These are phyloP conservation scores for Chlorella sp. DNA, from an alignment of 139 green algal species.

Conservation along the genomic window DNA sequence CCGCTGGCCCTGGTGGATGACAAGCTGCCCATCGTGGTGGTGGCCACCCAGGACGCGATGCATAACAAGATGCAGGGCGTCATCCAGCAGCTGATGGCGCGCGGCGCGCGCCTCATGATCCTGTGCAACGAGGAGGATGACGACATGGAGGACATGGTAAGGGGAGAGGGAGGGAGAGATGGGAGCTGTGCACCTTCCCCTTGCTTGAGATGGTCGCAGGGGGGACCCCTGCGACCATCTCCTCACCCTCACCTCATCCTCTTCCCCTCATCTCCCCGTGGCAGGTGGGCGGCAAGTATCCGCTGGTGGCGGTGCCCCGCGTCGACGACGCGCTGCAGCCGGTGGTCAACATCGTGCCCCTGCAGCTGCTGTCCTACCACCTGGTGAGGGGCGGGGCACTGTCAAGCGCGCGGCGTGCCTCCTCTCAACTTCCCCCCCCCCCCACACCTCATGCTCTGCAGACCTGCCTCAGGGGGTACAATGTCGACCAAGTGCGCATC, in stretches of 20 bases:
- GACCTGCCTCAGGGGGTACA: conserved; percentile 86
- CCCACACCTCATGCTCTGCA: too few species aligned
- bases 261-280: neutral
- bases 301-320: conserved; percentile 48
- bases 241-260: neutral
- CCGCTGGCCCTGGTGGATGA: conserved; percentile 95
- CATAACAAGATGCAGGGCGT: conserved; percentile 89
- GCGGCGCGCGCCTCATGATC: conserved; percentile 77
- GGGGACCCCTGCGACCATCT: neutral
- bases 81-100: conserved; percentile 91
- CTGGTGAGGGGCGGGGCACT: too few species aligned
- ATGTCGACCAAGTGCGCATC: conserved; percentile 99
- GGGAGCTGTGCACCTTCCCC: conserved; percentile 53
- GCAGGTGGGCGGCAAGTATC: neutral
- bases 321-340: conserved; percentile 83
- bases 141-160: conserved; percentile 42
- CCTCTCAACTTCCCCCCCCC: too few species aligned
- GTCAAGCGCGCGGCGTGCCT: too few species aligned
- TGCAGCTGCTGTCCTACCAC: conserved; percentile 95
- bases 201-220: conserved; percentile 46
- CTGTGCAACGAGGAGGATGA: conserved; percentile 78
- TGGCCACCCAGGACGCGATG: conserved; percentile 74
- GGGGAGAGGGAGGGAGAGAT: neutral
- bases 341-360: conserved; percentile 94
- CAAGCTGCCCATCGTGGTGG: conserved; percentile 88